Evolutionary conservation across 116 monocot species (phyloP).

Genomic region (Iris pallida): DNA sequence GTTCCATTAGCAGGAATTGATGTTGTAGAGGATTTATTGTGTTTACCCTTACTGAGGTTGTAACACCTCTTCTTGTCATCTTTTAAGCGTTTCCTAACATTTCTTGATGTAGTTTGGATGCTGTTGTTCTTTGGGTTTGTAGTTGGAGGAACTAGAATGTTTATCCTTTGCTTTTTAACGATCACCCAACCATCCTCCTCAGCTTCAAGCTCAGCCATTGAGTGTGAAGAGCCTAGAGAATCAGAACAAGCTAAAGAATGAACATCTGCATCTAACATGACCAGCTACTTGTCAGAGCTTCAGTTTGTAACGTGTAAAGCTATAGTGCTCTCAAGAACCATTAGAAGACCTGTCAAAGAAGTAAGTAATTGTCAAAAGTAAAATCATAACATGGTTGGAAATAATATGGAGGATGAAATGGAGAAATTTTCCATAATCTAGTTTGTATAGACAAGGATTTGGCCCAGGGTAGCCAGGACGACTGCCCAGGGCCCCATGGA

Average conservation of each 20-base stretch:
- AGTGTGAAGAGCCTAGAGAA: not conserved
- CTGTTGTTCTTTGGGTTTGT: slow-evolving; percentile 22
- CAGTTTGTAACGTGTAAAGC: too few relatives aligned
- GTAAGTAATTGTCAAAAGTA: too few relatives aligned
- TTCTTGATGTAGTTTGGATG: not conserved
- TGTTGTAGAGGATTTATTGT: not conserved
- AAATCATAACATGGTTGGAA: too few relatives aligned
- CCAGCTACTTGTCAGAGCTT: not conserved
- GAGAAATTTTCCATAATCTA: too few relatives aligned
- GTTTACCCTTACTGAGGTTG: not conserved
- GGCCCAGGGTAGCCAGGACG: too few relatives aligned
- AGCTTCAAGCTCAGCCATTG: slow-evolving; percentile 6
- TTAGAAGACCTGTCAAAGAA: too few relatives aligned
- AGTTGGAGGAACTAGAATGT: slow-evolving; percentile 56
- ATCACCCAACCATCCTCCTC: slow-evolving; percentile 67
- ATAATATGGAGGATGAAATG: too few relatives aligned
- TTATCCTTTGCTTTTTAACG: slow-evolving; percentile 67
- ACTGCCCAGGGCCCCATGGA: too few relatives aligned
- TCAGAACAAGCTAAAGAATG: not conserved
- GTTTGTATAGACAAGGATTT: too few relatives aligned
- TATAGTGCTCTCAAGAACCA: too few relatives aligned
- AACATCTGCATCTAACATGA: not conserved
- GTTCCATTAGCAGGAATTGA: not conserved
- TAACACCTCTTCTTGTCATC: not conserved
- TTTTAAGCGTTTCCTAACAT: not conserved